phyloP scores from a whole-genome alignment of 2,329 filamentous ascomycete genomes.

The Fusarium anthophilum region DNA sequence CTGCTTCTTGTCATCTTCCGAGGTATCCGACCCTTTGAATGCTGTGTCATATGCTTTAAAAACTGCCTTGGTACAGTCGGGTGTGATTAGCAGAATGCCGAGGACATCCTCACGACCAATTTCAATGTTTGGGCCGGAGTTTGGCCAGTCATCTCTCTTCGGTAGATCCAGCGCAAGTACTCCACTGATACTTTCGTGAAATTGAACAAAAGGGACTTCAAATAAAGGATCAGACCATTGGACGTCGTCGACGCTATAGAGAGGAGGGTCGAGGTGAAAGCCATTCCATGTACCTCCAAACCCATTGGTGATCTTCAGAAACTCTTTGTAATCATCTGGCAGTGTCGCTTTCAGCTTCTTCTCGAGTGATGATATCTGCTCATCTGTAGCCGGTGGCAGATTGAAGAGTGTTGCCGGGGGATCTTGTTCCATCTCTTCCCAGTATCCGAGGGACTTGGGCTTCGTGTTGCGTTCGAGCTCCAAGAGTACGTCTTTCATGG shows the following conservation, averaged over 20 bases:
- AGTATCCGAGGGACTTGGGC: neutral
- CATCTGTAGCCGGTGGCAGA: constrained; percentile 19
- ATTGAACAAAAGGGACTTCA: neutral
- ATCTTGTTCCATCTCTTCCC: neutral
- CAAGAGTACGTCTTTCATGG: constrained; percentile 14
- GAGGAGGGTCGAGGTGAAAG: constrained; percentile 4
- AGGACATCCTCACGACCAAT: constrained; percentile 19
- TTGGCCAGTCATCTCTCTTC: constrained; percentile 14
- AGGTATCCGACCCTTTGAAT: neutral
- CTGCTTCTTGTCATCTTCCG: constrained; percentile 13
- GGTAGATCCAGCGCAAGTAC: neutral
- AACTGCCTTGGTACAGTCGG: neutral
- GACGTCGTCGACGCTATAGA: constrained; percentile 18
- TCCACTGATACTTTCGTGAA: constrained; percentile 13
- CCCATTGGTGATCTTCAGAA: constrained; percentile 31
- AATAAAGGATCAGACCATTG: constrained; percentile 8
- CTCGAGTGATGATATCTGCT: constrained; percentile 25
- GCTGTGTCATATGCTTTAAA: constrained; percentile 18
- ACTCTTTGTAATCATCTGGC: constrained; percentile 33
- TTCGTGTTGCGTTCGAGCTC: constrained; percentile 24
- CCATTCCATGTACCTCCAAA: constrained; percentile 35
- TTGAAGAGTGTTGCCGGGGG: constrained; percentile 28
- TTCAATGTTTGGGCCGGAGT: neutral
- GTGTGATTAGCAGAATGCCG: constrained; percentile 1
- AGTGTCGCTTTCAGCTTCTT: neutral